phyloP scores from a whole-genome alignment of 1,284 basidiomycete genomes.

The Xerocomus amazonicus region DNA sequence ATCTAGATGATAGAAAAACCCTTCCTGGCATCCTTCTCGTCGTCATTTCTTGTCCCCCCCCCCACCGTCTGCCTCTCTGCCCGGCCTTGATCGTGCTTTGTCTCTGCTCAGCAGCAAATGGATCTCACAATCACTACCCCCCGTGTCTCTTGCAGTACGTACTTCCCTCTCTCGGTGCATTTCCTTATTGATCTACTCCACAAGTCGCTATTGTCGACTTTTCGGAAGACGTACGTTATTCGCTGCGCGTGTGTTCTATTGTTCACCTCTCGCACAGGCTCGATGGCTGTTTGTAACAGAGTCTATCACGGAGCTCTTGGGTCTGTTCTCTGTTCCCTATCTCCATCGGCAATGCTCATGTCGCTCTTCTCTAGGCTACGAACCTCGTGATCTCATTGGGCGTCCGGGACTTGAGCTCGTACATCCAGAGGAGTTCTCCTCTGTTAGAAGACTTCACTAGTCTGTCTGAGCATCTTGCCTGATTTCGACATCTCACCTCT shows the following conservation, averaged over 20 bases:
- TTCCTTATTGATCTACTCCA: constrained; percentile 10
- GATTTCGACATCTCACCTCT: neutral
- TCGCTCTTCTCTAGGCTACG: constrained; percentile 48
- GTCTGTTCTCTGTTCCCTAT: constrained; percentile 34
- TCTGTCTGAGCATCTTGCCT: constrained; percentile 23
- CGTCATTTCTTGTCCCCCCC: neutral
- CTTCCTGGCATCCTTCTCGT: neutral
- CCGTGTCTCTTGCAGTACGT: constrained; percentile 68
- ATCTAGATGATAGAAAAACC: constrained; percentile 17
- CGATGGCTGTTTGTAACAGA: constrained; percentile 68
- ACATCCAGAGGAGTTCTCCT: constrained; percentile 68
- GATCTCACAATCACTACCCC: constrained; percentile 40
- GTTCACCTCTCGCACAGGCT: constrained; percentile 41
- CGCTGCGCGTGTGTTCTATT: neutral
- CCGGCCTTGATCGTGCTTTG: constrained; percentile 3
- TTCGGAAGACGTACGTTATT: constrained; percentile 53
- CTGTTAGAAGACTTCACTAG: constrained; percentile 65
- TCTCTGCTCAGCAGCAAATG: constrained; percentile 13
- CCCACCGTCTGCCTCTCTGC: too few relatives aligned
- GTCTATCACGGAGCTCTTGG: constrained; percentile 67
- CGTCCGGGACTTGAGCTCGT: constrained; percentile 65
- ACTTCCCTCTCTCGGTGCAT: constrained; percentile 2
- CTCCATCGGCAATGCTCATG: neutral
- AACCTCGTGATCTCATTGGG: constrained; percentile 64
- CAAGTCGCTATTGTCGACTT: constrained; percentile 76